Base-by-base conservation (phyloP, 306 rosid genomes). In the Cicer chorassanicum region DNA sequence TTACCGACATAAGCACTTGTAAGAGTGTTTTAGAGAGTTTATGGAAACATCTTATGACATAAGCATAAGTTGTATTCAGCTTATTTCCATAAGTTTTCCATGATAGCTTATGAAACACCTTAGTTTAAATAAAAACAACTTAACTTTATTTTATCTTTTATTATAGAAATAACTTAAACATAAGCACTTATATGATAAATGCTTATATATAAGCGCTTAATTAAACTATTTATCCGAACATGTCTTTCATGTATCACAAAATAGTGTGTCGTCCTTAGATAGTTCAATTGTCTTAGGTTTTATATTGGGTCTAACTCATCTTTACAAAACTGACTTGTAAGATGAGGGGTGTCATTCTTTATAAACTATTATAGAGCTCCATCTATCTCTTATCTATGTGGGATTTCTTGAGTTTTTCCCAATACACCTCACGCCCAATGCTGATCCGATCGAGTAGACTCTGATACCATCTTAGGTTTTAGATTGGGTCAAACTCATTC, bases 231-330 rank as follows among this genome's bases (percentile, higher is more conserved):
- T 49, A 49, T 49, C 19, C 8, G n/a, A 13, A n/a, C 18, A 49
- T 8, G 41, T 44, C 36, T 29, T 29, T 29, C 36, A 29, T 29
- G 36, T 29, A 29, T 29, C 36, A 29, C 36, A 29, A 29, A 29
- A 29, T 61, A 65, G 21, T 16, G 29, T 78, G 42, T 49, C 57
- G 45, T 60, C 15, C 14, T 44, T 64, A 9, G 43, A 44, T 75
- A 11, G 18, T 79, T 7, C 0, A 16, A 34, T 57, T 29, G 36
- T 3, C 36, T 29, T 29, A 29, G 5, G 36, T 29, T 29, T 29
- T 29, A 29, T 29, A 29, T 29, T 29, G 4, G 36, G 36, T 5
- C 36, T 29, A 29, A 29, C 1, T 29, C 36, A 4, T 29, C 36
- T 29, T 29, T 29, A 29, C 5, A 29, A 29, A 4, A 29, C 5